Percentiles rank a stretch among this genome's conserved stretches.
Evolutionary conservation across 176 grass and related monocot species (phyloP).

Genomic region (Luzula sylvatica): DNA sequence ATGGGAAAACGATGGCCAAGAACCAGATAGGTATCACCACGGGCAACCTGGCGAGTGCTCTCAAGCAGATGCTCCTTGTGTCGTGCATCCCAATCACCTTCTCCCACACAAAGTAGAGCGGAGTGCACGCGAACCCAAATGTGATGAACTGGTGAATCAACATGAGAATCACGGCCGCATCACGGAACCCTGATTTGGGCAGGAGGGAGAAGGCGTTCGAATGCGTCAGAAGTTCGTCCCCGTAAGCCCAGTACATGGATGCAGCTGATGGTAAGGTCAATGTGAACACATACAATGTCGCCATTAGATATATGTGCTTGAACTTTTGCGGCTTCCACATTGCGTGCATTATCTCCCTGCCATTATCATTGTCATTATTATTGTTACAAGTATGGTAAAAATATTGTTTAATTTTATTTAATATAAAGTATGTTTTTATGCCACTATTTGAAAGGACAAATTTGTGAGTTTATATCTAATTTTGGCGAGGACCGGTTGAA

Average conservation of each 20-base stretch:
- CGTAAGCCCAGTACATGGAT: slow-evolving; percentile 29
- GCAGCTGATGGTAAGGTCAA: slow-evolving; percentile 22
- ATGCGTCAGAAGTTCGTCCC: slow-evolving; percentile 20
- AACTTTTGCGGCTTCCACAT: slow-evolving; percentile 37
- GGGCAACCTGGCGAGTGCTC: slow-evolving; percentile 20
- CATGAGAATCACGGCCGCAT: slow-evolving; percentile 22
- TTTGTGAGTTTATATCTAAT: too few species aligned
- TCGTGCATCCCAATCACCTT: slow-evolving; percentile 30
- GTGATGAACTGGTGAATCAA: slow-evolving; percentile 30
- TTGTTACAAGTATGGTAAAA: background rate
- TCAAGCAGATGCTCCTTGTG: slow-evolving; percentile 19
- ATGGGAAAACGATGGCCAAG: slow-evolving; percentile 28
- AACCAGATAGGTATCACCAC: slow-evolving; percentile 30
- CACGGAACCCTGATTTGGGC: slow-evolving; percentile 13
- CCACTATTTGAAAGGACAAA: too few species aligned
- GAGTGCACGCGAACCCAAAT: slow-evolving; percentile 25
- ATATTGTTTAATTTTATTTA: background rate
- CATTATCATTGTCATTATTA: background rate
- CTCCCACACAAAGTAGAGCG: slow-evolving; percentile 30
- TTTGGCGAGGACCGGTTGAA: too few species aligned
- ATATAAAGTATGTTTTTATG: too few species aligned
- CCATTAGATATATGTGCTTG: slow-evolving; percentile 28
- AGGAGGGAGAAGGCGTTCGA: slow-evolving; percentile 26
- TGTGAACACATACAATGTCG: slow-evolving; percentile 25
- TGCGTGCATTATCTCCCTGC: slow-evolving; percentile 34